A percentile compares a stretch with the other conserved stretches of the same genome.
Conservation (phyloP, 768 basidiomycete species). For the Chalciporus sphaerocephalus region DNA sequence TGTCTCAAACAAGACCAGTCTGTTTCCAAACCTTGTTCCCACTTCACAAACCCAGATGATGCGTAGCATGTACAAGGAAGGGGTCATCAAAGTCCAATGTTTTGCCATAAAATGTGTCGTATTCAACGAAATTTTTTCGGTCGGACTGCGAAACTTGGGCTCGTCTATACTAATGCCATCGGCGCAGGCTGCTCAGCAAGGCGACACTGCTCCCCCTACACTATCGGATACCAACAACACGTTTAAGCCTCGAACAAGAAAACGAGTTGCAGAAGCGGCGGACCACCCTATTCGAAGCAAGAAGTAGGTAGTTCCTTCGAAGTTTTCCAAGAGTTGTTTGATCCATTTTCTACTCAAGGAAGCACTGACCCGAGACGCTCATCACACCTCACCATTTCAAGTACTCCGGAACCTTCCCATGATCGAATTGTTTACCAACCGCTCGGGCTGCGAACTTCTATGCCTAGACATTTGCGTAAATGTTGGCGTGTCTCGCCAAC, state of each 20-base stretch:
- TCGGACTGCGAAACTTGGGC: slow-evolving; percentile 11
- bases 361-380: slow-evolving; percentile 2
- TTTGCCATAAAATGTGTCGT: slow-evolving; percentile 23
- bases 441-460: slow-evolving; percentile 39
- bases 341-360: slow-evolving; percentile 6
- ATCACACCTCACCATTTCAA: background rate
- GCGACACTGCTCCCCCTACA: background rate
- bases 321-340: background rate
- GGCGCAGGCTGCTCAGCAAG: background rate
- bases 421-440: background rate
- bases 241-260: slow-evolving; percentile 14
- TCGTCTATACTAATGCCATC: background rate
- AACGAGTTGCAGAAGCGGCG: slow-evolving; percentile 2
- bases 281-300: slow-evolving; percentile 3
- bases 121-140: slow-evolving; percentile 13
- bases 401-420: background rate
- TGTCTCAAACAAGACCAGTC: slow-evolving; percentile 14
- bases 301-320: background rate
- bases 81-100: slow-evolving; percentile 27
- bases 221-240: background rate
- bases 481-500: slow-evolving; percentile 51
- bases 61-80: slow-evolving; percentile 25
- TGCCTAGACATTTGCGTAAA: slow-evolving; percentile 66
- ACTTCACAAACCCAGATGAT: slow-evolving; percentile 25
- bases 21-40: slow-evolving; percentile 21